Evolutionary conservation across 2,329 filamentous ascomycete species (phyloP), one percentile per base, ranked within the genome.

Genomic region (Aspergillus vadensis): DNA sequence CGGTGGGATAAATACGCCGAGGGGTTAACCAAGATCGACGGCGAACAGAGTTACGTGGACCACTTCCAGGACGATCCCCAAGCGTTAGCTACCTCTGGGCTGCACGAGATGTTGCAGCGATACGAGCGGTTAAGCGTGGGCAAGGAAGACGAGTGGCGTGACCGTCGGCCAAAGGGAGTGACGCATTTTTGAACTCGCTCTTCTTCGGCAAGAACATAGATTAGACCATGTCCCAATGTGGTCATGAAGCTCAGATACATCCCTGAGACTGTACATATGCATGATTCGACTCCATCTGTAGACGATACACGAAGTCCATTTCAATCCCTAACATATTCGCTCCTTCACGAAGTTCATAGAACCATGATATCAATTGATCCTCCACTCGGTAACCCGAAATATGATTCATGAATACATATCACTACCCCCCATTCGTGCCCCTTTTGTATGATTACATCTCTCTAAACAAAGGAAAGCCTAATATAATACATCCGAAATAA

Each of bases 61-160:
- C 21, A 32, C n/a, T 12, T 49, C 10, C 44, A 47, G 19, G 43
- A 36, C 7, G 19, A 38, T n/a, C 51, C 53, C 15, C 43, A 62
- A 25, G 15, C 55, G n/a, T 56, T 60, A 30, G 50, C 57, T 3
- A 58, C 57, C 21, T 17, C 59, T 5, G 59, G 62, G 2, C 48
- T 70, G 1, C 63, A 58, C 27, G 69, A 70, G 39, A 70, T 70
- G 69, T 50, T 70, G 23, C 59, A 61, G 27, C 64, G 60, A 21
- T 70, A 70, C 48, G 69, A 70, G 60, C 60, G 55, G 17, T 43
- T 70, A 60, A 69, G 64, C 25, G 49, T 70, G 15, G 69, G 69
- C 7, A 64, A 62, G 38, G 63, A 64, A 27, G 60, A 60, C 3
- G 36, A 55, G 15, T 23, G 36, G 47, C 19, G 23, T 1, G 43